phyloP scores from a whole-genome alignment of 768 basidiomycete species.

The Rhodotorula sphaerocarpa region DNA sequence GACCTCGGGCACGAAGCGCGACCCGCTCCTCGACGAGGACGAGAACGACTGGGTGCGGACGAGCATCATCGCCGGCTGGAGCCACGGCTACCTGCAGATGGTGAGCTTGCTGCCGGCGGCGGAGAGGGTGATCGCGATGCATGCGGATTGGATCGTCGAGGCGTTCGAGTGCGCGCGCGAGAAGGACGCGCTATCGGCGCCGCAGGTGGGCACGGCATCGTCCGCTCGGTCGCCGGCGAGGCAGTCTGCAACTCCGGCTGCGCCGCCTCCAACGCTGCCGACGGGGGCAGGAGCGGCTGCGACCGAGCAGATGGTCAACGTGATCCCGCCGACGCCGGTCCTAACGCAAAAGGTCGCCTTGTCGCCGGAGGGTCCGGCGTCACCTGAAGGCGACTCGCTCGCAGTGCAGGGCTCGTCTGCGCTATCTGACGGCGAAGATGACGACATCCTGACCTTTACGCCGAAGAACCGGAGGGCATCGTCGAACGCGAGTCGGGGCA shows the following conservation, averaged over 20 bases:
- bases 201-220: neutral
- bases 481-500: constrained; percentile 11
- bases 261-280: neutral
- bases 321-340: constrained; percentile 4
- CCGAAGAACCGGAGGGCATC: constrained; percentile 17
- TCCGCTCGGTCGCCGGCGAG: too few relatives aligned
- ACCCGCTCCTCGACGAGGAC: constrained; percentile 51
- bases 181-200: neutral
- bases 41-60: constrained; percentile 94
- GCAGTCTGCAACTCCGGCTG: too few relatives aligned
- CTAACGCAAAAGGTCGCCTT: neutral
- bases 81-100: constrained; percentile 97
- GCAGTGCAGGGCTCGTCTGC: neutral
- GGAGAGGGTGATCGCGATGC: constrained; percentile 63
- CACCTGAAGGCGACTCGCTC: neutral
- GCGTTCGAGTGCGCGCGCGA: constrained; percentile 50
- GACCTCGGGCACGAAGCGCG: constrained; percentile 8
- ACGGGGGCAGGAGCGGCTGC: neutral
- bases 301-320: neutral
- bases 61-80: constrained; percentile 91
- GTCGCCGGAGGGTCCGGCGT: neutral
- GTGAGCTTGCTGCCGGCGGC: constrained; percentile 72
- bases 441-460: constrained; percentile 33
- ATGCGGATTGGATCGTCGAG: constrained; percentile 85
- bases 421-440: constrained; percentile 5